Conservation (phyloP, 257 asterid species). For the Verbena officinalis region DNA sequence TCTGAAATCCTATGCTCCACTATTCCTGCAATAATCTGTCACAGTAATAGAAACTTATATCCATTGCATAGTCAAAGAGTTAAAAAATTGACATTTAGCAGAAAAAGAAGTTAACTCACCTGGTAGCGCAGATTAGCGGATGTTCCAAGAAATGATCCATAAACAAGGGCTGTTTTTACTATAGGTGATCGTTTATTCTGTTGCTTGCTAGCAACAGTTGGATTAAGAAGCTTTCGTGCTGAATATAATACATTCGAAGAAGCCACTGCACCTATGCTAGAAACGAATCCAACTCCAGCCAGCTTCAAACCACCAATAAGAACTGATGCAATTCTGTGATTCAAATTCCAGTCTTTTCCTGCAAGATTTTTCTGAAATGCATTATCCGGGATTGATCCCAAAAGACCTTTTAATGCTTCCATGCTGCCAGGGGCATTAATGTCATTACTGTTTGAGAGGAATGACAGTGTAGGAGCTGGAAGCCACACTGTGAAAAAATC, state of each 20-base stretch:
- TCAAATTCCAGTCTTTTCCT: conserved; percentile 83
- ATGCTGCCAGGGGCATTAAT: conserved; percentile 54
- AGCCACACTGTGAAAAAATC: conserved; percentile 99
- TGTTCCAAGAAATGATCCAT: conserved; percentile 76
- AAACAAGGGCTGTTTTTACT: conserved; percentile 80
- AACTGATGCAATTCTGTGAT: conserved; percentile 85
- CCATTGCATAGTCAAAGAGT: neutral
- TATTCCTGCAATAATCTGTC: conserved; percentile 84
- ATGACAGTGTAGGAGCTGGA: conserved; percentile 92
- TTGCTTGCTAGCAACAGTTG: conserved; percentile 48
- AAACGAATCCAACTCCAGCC: conserved; percentile 87
- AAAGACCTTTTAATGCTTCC: conserved; percentile 76
- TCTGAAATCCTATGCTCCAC: conserved; percentile 92
- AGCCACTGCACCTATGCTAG: conserved; percentile 95
- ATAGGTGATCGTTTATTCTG: conserved; percentile 77
- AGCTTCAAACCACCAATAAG: conserved; percentile 86
- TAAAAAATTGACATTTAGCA: neutral
- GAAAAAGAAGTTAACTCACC: too few species aligned
- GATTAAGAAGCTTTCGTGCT: conserved; percentile 56
- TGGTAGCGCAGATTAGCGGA: conserved; percentile 62
- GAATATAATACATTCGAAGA: conserved; percentile 70
- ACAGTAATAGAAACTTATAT: conserved; percentile 2
- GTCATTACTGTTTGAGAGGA: conserved; percentile 57
- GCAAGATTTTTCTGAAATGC: conserved; percentile 84
- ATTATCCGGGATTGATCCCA: conserved; percentile 93